Evolutionary conservation across 2,329 filamentous ascomycete species (phyloP), one percentile per base, ranked within the genome.

Genomic region (Trematosphaeria pertusa): DNA sequence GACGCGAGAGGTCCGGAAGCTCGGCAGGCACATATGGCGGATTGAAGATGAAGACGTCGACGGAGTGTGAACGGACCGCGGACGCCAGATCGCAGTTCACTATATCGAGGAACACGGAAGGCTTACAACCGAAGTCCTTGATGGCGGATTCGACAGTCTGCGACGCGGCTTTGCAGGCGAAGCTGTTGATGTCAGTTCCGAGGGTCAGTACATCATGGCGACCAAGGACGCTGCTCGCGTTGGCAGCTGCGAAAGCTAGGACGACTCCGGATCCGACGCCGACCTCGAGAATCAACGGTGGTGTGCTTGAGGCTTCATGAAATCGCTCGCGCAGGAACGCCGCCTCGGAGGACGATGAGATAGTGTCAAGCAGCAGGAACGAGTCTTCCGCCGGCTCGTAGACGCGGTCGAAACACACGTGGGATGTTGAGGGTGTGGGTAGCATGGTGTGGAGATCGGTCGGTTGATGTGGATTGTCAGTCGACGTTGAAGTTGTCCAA

Each of bases 311-410:
- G 10, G 35, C 33, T 28, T 43, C 37, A n/a, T 45, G 34, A 67
- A 96, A 95, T 33, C 82, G 83, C 4, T 73, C 47, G 14, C 78
- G 77, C 15, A 97, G 83, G 71, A 91, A 96, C 18, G 75, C 58
- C 3, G 78, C 83, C 73, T 96, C 91, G 2, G 81, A 70, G 0
- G 78, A 48, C 1, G 86, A 87, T 0, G 92, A 93, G 34, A 99
- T 81, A 0, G 92, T 96, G 75, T 99, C 93, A 21, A 99, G 84
- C 37, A 99, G 82, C 34, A 99, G 83, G 69, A 91, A 99, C 4
- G 92, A 97, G 76, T 99, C 94, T 74, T 99, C 94, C 9, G 93
- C 88, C 26, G 94, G 94, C 68, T 97, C 92, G 75, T 99, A 99
- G 59, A 97, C 87, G 44, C 87, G 85, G 70, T 89, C 84, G 74